Base-by-base conservation (phyloP, 768 basidiomycete genomes). In the Jaapia argillacea region DNA sequence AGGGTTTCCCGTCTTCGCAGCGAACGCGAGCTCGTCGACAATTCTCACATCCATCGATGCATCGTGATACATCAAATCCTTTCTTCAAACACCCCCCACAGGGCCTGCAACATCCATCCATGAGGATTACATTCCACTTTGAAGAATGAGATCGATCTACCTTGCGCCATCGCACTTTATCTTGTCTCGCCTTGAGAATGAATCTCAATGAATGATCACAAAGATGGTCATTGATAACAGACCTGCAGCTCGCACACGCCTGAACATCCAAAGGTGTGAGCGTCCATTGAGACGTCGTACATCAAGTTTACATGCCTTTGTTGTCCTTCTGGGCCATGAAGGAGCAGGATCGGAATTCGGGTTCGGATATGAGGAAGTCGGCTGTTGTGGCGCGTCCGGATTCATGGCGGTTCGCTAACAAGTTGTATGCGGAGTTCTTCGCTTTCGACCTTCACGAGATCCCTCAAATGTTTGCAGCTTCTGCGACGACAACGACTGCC, bases 221-320 rank as follows among this genome's bases (percentile, higher is more conserved):
- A 26, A 43, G 24, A 43, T 37, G 43, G 51, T 42, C 54, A 46
- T 50, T 43, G 6, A 41, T 27, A 18, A 50, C 63, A 59, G 63
- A 67, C 77, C 77, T 77, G 69, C 79, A 80, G 48, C 61, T 71
- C 46, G 69, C 62, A 54, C 78, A 80, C 41, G 79, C 78, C 78
- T 80, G 50, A 21, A 3, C 6, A 25, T 38, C 31, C 21, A 24
- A n/a, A n/a, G n/a, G n/a, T n/a, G n/a, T n/a, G n/a, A n/a, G n/a
- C n/a, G n/a, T n/a, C n/a, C n/a, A n/a, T n/a, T n/a, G n/a, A n/a
- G n/a, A n/a, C n/a, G n/a, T n/a, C n/a, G n/a, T n/a, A n/a, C n/a
- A n/a, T n/a, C n/a, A n/a, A n/a, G n/a, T n/a, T n/a, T n/a, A n/a
- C n/a, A n/a, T n/a, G n/a, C n/a, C n/a, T n/a, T n/a, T n/a, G n/a